Base-by-base conservation (phyloP, 345 rosid genomes). In the Clarkia xantiana region DNA sequence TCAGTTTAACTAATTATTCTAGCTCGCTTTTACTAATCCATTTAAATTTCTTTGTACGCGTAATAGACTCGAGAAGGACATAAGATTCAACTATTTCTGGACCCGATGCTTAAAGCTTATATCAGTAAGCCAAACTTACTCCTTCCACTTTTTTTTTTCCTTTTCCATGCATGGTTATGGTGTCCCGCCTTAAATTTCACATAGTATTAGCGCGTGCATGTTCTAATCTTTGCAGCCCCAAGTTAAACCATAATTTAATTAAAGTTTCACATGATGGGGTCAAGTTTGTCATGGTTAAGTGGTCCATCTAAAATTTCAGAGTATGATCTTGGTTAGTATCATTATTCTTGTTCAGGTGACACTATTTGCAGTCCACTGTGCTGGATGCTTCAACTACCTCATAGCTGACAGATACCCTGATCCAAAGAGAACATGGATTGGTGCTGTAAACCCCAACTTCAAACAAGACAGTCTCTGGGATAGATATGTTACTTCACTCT, bases 81-180 rank as follows among this genome's bases (percentile, higher is more conserved):
- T 91, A 19, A 79, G 98, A 18, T 91, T 91, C 81, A 76, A 83
- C 81, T 91, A 86, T 54, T 91, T 91, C 79, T 83, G 98, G 98
- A 86, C 74, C 29, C 82, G 98, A 5, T 91, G 96, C 77, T 67
- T 78, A 44, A 91, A 91, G 76, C 94, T 86, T 39, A 64, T 72
- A 56, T 76, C 93, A 48, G 98, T 91, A 64, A 67, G 93, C 69
- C 4, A 3, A 50, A 44, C 57, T 46, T 55, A 51, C 59, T 20
- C 42, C 25, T 18, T 46, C 22, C 12, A 5, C 42, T 17, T n/a
- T n/a, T n/a, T n/a, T n/a, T n/a, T n/a, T n/a, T n/a, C n/a, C n/a
- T n/a, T 6, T 6, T 23, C 4, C 29, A 29, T 29, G 36, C 36
- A 29, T 29, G 36, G 36, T 29, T 29, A 29, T 29, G 36, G 36